Evolutionary conservation across 805 yeast genomes (phyloP).

Genomic region (Metschnikowia lochheadii): DNA sequence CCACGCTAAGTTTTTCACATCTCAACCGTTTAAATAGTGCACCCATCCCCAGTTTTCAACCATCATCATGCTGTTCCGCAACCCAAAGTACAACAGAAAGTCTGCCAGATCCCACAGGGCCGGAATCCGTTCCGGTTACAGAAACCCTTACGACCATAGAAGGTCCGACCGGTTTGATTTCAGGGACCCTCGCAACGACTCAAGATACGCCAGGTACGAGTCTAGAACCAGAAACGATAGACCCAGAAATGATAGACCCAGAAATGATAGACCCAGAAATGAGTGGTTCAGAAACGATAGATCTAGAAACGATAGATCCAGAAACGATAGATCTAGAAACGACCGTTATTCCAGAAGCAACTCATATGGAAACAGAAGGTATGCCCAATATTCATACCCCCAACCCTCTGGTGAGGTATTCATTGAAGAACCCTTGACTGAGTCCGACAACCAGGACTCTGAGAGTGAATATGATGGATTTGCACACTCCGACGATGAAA

Average conservation of each 20-base stretch:
- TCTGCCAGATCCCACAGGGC: constrained; percentile 16
- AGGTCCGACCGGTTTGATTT: neutral
- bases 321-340: neutral
- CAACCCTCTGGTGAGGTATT: constrained; percentile 34
- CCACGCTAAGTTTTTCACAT: neutral
- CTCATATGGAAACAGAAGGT: constrained; percentile 16
- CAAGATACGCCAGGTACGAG: neutral
- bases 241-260: neutral
- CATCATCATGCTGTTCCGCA: constrained; percentile 13
- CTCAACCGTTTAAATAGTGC: constrained; percentile 10
- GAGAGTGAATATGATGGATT: constrained; percentile 21
- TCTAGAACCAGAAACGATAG: neutral
- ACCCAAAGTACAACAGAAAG: constrained; percentile 25
- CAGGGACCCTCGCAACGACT: neutral
- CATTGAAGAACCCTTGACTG: constrained; percentile 43
- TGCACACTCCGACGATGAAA: constrained; percentile 20
- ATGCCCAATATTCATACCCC: constrained; percentile 31
- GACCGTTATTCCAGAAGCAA: constrained; percentile 2
- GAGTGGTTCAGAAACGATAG: neutral
- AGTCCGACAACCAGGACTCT: constrained; percentile 23
- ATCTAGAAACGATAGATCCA: neutral
- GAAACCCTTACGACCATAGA: constrained; percentile 4
- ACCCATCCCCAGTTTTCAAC: neutral
- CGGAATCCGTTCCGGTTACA: constrained; percentile 2
- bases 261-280: neutral